phyloP scores from a whole-genome alignment of 139 green algal species.

The Trebouxia sp. region DNA sequence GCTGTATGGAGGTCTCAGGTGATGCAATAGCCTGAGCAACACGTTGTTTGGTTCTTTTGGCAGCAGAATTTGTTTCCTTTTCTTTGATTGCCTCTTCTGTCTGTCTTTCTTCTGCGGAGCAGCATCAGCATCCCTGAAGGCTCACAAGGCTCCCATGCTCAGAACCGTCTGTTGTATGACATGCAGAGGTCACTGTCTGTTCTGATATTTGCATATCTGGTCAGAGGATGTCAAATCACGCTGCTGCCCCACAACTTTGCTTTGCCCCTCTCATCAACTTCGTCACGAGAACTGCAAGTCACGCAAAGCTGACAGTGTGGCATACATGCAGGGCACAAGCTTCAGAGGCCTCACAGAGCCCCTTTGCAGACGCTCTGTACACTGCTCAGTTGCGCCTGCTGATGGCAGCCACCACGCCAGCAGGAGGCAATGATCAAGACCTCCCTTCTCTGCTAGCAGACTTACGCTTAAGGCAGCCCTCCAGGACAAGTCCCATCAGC shows the following conservation, averaged over 20 bases:
- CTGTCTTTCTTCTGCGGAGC: not conserved
- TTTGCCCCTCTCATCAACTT: no score
- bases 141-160: no score
- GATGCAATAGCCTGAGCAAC: not conserved
- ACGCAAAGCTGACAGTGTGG: not conserved
- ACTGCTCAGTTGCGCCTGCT: constrained; percentile 12
- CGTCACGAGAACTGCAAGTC: not conserved
- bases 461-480: not conserved
- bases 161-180: no score
- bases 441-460: constrained; percentile 2
- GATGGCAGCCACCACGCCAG: constrained; percentile 7
- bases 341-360: not conserved
- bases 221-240: no score
- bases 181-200: no score
- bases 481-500: not conserved
- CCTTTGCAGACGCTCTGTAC: not conserved
- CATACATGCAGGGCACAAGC: not conserved
- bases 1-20: not conserved
- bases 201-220: no score
- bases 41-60: not conserved
- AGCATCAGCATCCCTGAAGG: no score
- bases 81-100: no score
- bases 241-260: no score
- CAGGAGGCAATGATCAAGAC: not conserved
- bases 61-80: no score